Base-by-base conservation (phyloP, 2,329 filamentous ascomycete genomes). In the Calonectria fujianensis region DNA sequence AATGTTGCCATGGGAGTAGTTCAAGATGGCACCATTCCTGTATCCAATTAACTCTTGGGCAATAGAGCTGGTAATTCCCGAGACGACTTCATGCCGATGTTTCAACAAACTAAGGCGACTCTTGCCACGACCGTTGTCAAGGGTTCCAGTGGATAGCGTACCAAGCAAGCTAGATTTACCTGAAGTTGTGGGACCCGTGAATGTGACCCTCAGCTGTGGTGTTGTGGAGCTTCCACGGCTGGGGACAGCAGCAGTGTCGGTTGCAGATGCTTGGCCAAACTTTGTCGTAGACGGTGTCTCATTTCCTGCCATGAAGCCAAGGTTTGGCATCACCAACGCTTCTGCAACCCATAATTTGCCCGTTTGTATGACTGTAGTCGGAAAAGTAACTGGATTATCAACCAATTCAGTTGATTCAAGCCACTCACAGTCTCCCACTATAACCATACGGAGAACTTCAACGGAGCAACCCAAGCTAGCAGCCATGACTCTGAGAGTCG, bases 41-140 rank as follows among this genome's bases (percentile, higher is more conserved):
- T 98, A 99, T 10, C 97, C 97, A 75, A 99, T 91, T 13, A 99
- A 89, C 83, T 98, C 97, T 81, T 98, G 96, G 0, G 97, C 95
- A 57, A 99, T 94, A 8, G 96, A 98, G 82, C 96, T 98, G 1
- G 97, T 99, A 76, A 98, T 90, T 0, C 97, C 97, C 3, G 96
- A 97, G 4, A 91, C 93, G 72, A 98, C 94, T 83, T 99, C 97
- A 82, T 99, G 97, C 14, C 95, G 93, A 85, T 99, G 97, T 83
- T 96, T 98, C 37, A 99, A 88, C 66, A 98, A 89, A 80, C 95
- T 96, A 32, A 98, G 88, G 69, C 97, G 92, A 82, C 95, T 98
- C 82, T 96, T 97, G 0, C 97, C 97, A 76, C 96, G 90, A 0
- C 96, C 96, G 83, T 98, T 98, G 83, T 99, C 97, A 24, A 98